Percentiles rank a stretch among this genome's conserved stretches.
These are phyloP conservation scores for Leccinum variabile DNA, from an alignment of 1,284 basidiomycete genomes.

Conservation along the genomic window DNA sequence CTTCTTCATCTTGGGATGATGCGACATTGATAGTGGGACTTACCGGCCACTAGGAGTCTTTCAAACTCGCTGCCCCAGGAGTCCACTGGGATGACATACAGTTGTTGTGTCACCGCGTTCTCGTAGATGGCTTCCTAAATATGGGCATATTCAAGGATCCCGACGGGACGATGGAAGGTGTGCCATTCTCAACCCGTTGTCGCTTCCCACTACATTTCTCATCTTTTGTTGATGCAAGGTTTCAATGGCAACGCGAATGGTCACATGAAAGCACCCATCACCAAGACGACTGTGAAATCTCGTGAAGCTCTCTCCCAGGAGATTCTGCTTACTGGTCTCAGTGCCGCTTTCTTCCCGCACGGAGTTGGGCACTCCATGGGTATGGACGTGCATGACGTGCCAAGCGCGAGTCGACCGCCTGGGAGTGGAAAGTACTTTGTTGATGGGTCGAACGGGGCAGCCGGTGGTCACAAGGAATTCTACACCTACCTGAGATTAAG, in stretches of 20 bases:
- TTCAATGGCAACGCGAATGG: slow-evolving; percentile 3
- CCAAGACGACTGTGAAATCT: slow-evolving; percentile 17
- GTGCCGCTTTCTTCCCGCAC: slow-evolving; percentile 88
- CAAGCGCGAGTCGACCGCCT: slow-evolving; percentile 66
- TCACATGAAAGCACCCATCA: neutral
- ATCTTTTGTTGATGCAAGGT: slow-evolving; percentile 7
- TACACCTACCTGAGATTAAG: slow-evolving; percentile 79
- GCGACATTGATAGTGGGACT: neutral
- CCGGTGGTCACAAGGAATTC: slow-evolving; percentile 50
- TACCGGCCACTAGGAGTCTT: slow-evolving; percentile 50
- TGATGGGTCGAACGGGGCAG: slow-evolving; percentile 20
- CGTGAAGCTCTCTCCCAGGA: slow-evolving; percentile 26
- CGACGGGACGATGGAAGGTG: slow-evolving; percentile 14
- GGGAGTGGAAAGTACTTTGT: slow-evolving; percentile 44
- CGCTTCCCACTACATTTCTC: neutral
- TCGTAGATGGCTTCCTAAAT: slow-evolving; percentile 77
- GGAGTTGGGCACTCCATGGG: slow-evolving; percentile 88
- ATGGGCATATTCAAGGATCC: slow-evolving; percentile 81
- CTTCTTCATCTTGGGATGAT: neutral
- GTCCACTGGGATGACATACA: slow-evolving; percentile 87
- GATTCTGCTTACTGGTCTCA: slow-evolving; percentile 74
- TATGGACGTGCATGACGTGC: slow-evolving; percentile 87
- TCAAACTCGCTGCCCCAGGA: slow-evolving; percentile 68
- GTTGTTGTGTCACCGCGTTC: slow-evolving; percentile 73
- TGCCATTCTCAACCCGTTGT: neutral